phyloP scores from a whole-genome alignment of 208 protist species.

The Naegleria gruberi region DNA sequence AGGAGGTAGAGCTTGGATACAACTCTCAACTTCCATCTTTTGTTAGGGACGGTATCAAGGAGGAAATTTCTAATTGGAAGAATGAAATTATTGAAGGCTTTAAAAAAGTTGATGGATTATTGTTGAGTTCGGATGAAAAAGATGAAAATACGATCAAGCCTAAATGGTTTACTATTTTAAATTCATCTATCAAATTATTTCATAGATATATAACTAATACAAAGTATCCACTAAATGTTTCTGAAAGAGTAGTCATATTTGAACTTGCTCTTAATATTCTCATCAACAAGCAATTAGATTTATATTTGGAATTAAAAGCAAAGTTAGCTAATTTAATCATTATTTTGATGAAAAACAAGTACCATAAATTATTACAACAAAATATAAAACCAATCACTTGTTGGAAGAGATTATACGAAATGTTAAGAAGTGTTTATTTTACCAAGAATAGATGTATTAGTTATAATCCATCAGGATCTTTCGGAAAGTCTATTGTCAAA shows the following conservation, averaged over 20 bases:
- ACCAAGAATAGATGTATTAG: not conserved
- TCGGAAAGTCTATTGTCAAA: not conserved
- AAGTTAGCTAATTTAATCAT: not conserved
- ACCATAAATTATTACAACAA: not conserved
- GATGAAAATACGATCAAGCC: not conserved
- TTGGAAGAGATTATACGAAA: conserved; percentile 10
- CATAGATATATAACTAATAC: not conserved
- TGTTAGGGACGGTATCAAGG: not conserved
- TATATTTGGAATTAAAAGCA: not conserved
- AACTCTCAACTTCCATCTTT: not conserved
- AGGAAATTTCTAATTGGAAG: not conserved
- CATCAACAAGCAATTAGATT: not conserved
- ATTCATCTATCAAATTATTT: not conserved
- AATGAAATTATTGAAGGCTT: not conserved
- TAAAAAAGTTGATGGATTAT: not conserved
- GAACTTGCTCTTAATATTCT: not conserved
- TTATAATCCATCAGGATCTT: not conserved
- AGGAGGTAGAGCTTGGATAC: not conserved
- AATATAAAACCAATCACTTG: not conserved
- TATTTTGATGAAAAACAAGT: not conserved
- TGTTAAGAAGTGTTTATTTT: not conserved
- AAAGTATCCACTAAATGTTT: not conserved
- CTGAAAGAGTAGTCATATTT: not conserved
- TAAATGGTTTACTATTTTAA: not conserved
- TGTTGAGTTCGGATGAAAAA: not conserved